Evolutionary conservation across 2,329 filamentous ascomycete species (phyloP).

Genomic region (Penicillium sp.): DNA sequence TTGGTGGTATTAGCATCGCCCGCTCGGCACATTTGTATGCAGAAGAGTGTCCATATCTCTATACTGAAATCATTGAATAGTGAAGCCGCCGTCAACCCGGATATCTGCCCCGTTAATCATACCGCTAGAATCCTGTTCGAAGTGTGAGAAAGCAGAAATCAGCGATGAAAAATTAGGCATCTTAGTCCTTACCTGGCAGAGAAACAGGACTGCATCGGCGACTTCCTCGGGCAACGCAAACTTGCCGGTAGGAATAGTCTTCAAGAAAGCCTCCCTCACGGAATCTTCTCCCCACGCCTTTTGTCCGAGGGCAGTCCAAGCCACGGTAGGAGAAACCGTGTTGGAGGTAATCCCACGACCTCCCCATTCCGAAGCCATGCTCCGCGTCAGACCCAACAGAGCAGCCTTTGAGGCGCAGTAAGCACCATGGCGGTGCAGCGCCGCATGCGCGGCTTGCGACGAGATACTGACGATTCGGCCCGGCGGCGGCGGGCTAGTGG

Average conservation of each 20-base stretch:
- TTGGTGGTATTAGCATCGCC: no score
- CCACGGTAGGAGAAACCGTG: conserved; percentile 47
- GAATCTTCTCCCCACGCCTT: conserved; percentile 42
- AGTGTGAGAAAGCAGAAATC: conserved; percentile 2
- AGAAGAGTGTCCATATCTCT: no score
- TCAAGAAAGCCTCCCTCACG: conserved; percentile 38
- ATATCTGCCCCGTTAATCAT: conserved; percentile 46
- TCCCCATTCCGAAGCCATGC: conserved; percentile 50
- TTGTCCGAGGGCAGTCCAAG: conserved; percentile 48
- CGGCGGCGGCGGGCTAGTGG: conserved; percentile 26
- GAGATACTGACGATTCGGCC: conserved; percentile 49
- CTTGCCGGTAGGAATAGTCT: conserved; percentile 40
- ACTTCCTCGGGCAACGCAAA: conserved; percentile 43
- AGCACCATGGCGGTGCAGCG: conserved; percentile 46
- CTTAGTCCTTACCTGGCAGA: conserved; percentile 34
- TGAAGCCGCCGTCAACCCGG: conserved; percentile 42
- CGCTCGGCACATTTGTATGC: no score
- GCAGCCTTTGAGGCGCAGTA: conserved; percentile 52
- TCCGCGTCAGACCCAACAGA: conserved; percentile 44
- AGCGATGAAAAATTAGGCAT: no score
- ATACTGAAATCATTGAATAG: conserved; percentile 28
- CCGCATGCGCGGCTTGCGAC: conserved; percentile 48
- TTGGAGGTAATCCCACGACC: conserved; percentile 48
- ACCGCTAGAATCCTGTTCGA: conserved; percentile 36
- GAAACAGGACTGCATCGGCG: conserved; percentile 39